Evolutionary conservation across 2,329 filamentous ascomycete genomes (phyloP), one percentile per base, ranked within the genome.

Genomic region (Alternaria burnsii): DNA sequence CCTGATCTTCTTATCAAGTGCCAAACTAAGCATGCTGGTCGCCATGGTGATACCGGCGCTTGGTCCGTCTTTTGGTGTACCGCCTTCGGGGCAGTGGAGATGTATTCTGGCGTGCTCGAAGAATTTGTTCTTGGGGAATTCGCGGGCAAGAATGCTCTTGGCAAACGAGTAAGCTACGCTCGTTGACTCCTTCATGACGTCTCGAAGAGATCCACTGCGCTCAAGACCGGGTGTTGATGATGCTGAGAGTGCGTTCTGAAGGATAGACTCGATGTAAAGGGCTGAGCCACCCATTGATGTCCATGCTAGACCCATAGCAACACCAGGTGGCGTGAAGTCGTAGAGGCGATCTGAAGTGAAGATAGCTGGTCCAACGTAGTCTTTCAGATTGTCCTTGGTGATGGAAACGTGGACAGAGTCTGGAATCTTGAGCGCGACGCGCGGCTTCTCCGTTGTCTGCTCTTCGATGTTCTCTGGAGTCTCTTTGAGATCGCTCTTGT

Each of bases 261-360:
- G 83, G 64, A 99, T 98, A 1, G 94, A 96, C 81, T 99, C 95
- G 59, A 99, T 92, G 79, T 99, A 99, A 77, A 99, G 89, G 52
- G 95, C 95, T 5, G 95, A 93, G 61, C 95, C 95, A 62, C 95
- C 95, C 87, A 99, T 93, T 75, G 93, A 92, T 8, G 96, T 99
- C 95, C 95, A 99, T 8, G 95, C 95, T 53, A 99, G 87, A 67
- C 95, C 95, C 95, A 99, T 98, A 22, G 94, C 92, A 16, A 99
- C 95, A 79, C 95, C 95, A 2, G 95, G 88, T 4, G 96, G 95
- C 60, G 93, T 97, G 48, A 89, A 88, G 72, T 99, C 95, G 83
- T 98, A 99, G 14, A 99, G 85, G 55, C 96, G 89, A 79, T 99
- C 95, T 5, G 95, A 93, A 0, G 93, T 99, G 82, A 97, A 99